Evolutionary conservation across 176 grass and related monocot species (phyloP).

Genomic region (Oryza brachyantha): DNA sequence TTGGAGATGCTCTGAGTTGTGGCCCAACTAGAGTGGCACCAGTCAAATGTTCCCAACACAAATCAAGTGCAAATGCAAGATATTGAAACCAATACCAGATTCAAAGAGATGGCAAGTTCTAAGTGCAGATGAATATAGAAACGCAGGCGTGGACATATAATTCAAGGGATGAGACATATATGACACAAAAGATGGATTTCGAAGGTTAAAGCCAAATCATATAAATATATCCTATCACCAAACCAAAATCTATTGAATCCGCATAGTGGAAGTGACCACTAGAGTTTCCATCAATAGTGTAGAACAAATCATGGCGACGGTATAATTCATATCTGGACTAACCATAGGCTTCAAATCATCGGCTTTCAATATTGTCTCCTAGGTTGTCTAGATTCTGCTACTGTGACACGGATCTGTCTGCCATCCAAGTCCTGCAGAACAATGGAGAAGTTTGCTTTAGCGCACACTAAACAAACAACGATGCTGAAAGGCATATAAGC

Average conservation of each 20-base stretch:
- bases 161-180: not conserved
- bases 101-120: too few relatives aligned
- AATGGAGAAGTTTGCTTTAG: not conserved
- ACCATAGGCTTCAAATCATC: not conserved
- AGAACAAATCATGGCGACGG: not conserved
- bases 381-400: slow-evolving; percentile 55
- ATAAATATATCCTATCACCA: not conserved
- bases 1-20: too few relatives aligned
- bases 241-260: slow-evolving; percentile 1
- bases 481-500: not conserved
- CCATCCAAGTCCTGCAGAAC: slow-evolving; percentile 68
- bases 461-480: not conserved
- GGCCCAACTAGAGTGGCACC: too few relatives aligned
- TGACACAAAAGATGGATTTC: not conserved
- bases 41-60: too few relatives aligned
- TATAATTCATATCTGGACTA: not conserved
- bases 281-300: not conserved
- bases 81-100: too few relatives aligned
- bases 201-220: slow-evolving; percentile 2
- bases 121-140: too few relatives aligned
- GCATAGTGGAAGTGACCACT: not conserved
- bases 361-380: slow-evolving; percentile 52
- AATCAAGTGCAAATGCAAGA: too few relatives aligned
- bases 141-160: too few relatives aligned
- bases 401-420: slow-evolving; percentile 55